A percentile compares a stretch with the other conserved stretches of the same genome.
Evolutionary conservation across 2,329 filamentous ascomycete genomes (phyloP).

Genomic region (Cladosporium halotolerans): DNA sequence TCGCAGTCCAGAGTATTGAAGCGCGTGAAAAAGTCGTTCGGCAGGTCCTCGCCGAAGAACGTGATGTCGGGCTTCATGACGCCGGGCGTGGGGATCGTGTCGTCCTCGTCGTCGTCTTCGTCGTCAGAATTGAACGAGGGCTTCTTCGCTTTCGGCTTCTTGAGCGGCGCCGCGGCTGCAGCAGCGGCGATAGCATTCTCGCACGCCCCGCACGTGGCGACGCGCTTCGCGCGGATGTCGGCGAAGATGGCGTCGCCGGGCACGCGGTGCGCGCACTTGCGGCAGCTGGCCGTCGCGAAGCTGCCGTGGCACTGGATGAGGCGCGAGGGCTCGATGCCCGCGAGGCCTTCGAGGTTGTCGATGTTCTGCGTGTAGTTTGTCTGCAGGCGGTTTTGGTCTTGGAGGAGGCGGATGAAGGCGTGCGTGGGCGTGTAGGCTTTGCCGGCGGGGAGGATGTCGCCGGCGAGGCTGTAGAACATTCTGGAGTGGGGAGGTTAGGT

Average conservation of each 20-base stretch:
- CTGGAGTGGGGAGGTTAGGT: conserved; percentile 6
- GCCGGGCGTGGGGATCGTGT: conserved; percentile 62
- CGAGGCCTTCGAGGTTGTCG: conserved; percentile 75
- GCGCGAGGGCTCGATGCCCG: conserved; percentile 73
- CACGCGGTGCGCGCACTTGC: conserved; percentile 70
- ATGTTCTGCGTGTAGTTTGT: conserved; percentile 99
- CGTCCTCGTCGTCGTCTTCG: conserved; percentile 53
- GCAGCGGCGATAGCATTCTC: conserved; percentile 47
- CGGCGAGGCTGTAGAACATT: conserved; percentile 87
- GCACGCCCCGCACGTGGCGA: conserved; percentile 74
- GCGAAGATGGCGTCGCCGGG: conserved; percentile 71
- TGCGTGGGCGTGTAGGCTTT: conserved; percentile 86
- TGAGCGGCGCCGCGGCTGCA: conserved; percentile 27
- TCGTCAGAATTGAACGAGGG: conserved; percentile 36
- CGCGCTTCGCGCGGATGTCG: conserved; percentile 67
- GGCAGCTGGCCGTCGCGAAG: conserved; percentile 85
- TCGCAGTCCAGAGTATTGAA: conserved; percentile 76
- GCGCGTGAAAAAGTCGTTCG: conserved; percentile 72
- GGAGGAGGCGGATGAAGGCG: conserved; percentile 82
- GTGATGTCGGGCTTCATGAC: conserved; percentile 97
- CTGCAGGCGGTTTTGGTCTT: conserved; percentile 80
- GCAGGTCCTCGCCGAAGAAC: conserved; percentile 90
- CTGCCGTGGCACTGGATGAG: conserved; percentile 95
- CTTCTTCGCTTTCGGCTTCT: conserved; percentile 40
- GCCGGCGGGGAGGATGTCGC: conserved; percentile 77